These are phyloP conservation scores for Cutaneotrichosporon sp. DNA, from an alignment of 1,284 basidiomycete species.

Conservation along the genomic window DNA sequence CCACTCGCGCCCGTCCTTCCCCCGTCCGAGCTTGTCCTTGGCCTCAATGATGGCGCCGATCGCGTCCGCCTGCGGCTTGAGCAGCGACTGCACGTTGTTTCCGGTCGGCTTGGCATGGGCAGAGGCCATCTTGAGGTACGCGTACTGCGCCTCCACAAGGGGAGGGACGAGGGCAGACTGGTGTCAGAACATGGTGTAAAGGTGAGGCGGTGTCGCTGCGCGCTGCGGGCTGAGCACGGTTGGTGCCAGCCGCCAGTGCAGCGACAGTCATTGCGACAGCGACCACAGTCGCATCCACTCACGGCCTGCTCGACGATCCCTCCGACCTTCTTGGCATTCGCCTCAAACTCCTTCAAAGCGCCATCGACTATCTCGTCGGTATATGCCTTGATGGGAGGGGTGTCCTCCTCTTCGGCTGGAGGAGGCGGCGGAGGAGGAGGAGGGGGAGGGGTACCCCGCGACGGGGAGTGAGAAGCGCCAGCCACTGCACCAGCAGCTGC, in stretches of 20 bases:
- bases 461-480: conserved; percentile 20
- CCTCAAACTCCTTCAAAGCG: conserved; percentile 67
- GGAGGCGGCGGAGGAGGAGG: conserved; percentile 50
- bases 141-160: conserved; percentile 65
- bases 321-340: conserved; percentile 69
- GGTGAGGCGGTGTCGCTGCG: not conserved
- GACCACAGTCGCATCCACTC: no score
- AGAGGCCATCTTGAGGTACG: conserved; percentile 64
- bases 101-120: conserved; percentile 75
- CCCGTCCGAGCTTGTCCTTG: conserved; percentile 71
- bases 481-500: conserved; percentile 38
- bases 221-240: no score
- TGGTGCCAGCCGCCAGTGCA: no score
- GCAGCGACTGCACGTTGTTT: conserved; percentile 49
- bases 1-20: conserved; percentile 68
- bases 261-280: no score
- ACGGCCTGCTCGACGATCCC: conserved; percentile 73
- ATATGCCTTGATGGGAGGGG: conserved; percentile 66
- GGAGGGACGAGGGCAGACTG: conserved; percentile 67
- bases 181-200: not conserved
- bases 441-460: conserved; percentile 32
- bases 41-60: conserved; percentile 71
- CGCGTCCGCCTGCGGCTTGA: conserved; percentile 67
- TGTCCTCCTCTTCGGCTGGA: conserved; percentile 48
- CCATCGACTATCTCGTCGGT: conserved; percentile 67